Conservation (phyloP, 768 basidiomycete species). For the Kwoniella dejecticola region DNA sequence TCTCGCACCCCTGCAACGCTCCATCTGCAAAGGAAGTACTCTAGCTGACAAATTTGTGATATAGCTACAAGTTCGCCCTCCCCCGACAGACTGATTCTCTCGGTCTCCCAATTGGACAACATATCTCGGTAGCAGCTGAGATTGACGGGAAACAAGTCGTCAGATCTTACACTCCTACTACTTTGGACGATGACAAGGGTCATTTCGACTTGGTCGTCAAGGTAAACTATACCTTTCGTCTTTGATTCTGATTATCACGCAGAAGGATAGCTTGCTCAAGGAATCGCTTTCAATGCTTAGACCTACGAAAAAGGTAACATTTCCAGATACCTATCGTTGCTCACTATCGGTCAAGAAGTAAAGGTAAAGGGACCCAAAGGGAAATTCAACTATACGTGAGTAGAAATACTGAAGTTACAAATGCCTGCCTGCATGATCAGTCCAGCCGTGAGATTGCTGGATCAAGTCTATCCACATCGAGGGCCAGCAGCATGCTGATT, state of each 20-base stretch:
- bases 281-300: too few species aligned
- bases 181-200: constrained; percentile 86
- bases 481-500: too few species aligned
- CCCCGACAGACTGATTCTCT: constrained; percentile 74
- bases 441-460: too few species aligned
- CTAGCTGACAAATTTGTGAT: too few species aligned
- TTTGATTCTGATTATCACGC: too few species aligned
- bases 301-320: constrained; percentile 97
- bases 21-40: too few species aligned
- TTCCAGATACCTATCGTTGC: constrained; percentile 75
- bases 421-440: too few species aligned
- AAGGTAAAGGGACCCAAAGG: constrained; percentile 96
- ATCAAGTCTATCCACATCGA: too few species aligned
- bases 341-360: constrained; percentile 84
- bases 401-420: too few species aligned
- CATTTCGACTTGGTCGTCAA: constrained; percentile 97
- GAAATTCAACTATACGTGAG: constrained; percentile 74
- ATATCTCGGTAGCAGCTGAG: constrained; percentile 86
- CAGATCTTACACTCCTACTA: constrained; percentile 94
- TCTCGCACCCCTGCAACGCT: too few species aligned
- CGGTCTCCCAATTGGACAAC: constrained; percentile 94
- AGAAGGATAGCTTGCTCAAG: too few species aligned
- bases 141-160: constrained; percentile 87
- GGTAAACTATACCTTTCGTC: too few species aligned
- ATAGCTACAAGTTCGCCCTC: constrained; percentile 87